phyloP scores from a whole-genome alignment of 441 rosid genomes.

The Gossypium lobatum region DNA sequence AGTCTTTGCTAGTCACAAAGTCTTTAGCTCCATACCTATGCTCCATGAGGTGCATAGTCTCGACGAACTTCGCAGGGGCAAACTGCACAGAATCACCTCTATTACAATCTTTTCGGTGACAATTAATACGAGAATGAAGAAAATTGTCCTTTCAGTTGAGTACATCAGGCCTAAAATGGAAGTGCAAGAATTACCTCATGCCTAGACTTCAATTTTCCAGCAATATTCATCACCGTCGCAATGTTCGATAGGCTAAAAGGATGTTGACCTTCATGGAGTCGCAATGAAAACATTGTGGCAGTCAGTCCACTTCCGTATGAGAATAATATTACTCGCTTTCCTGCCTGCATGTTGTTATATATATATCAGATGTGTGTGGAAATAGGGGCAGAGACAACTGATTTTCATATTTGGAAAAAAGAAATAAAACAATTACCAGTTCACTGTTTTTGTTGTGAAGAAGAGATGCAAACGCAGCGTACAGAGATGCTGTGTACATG shows the following conservation, averaged over 20 bases:
- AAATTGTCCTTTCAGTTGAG: background rate
- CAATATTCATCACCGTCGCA: conserved; percentile 63
- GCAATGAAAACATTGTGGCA: conserved; percentile 87
- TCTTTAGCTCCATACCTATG: conserved; percentile 90
- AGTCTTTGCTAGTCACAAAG: conserved; percentile 87
- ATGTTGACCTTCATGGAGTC: conserved; percentile 47
- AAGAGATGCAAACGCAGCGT: conserved; percentile 89
- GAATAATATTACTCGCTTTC: conserved; percentile 76
- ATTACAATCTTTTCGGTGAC: background rate
- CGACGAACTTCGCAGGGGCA: conserved; percentile 77
- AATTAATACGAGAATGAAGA: background rate
- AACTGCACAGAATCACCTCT: conserved; percentile 39
- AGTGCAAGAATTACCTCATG: conserved; percentile 56
- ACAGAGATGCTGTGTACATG: conserved; percentile 95
- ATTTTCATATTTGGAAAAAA: background rate
- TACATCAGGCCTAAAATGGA: background rate
- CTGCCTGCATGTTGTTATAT: conserved; percentile 40
- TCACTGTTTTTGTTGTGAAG: conserved; percentile 63
- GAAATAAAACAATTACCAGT: conserved; percentile 49
- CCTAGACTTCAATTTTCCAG: conserved; percentile 68
- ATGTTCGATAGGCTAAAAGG: conserved; percentile 81
- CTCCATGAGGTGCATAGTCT: conserved; percentile 85
- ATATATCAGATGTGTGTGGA: conserved; percentile 9
- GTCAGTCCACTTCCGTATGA: conserved; percentile 92
- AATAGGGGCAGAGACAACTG: background rate